Evolutionary conservation across 2,329 filamentous ascomycete species (phyloP).

Genomic region (Trichoderma arundinaceum): DNA sequence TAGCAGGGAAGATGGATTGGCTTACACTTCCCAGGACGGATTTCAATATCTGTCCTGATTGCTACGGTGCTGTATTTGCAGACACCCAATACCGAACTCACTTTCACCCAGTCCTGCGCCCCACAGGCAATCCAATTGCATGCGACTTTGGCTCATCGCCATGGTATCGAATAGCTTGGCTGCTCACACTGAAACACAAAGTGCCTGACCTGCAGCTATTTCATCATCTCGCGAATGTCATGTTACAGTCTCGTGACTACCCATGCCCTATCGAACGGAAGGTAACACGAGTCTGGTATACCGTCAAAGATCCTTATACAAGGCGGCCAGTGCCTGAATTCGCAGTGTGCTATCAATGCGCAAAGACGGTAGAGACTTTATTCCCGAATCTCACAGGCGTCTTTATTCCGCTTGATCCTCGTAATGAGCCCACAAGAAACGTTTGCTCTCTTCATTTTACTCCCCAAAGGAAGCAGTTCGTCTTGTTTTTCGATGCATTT

Average conservation of each 20-base stretch:
- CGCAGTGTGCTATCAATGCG: constrained; percentile 75
- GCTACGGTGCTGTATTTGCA: constrained; percentile 73
- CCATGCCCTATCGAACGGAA: constrained; percentile 64
- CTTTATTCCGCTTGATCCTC: constrained; percentile 61
- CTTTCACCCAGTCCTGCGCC: constrained; percentile 65
- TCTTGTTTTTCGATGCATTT: constrained; percentile 65
- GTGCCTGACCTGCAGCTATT: constrained; percentile 71
- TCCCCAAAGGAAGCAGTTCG: constrained; percentile 58
- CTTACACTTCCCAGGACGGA: constrained; percentile 73
- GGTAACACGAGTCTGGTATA: constrained; percentile 72
- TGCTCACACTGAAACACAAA: constrained; percentile 75
- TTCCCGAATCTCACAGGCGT: constrained; percentile 73
- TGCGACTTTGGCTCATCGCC: constrained; percentile 80
- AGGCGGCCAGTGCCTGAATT: constrained; percentile 71
- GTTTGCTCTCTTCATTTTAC: constrained; percentile 72
- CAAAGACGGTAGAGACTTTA: constrained; percentile 71
- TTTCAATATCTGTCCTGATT: constrained; percentile 83
- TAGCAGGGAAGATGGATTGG: constrained; percentile 75
- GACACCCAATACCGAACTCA: constrained; percentile 69
- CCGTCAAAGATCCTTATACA: constrained; percentile 71
- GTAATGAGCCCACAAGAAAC: constrained; percentile 54
- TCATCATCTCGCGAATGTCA: constrained; percentile 68
- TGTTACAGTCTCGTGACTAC: constrained; percentile 53
- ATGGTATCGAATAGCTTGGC: constrained; percentile 86
- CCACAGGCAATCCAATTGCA: constrained; percentile 62